Percentiles rank a stretch among this genome's conserved stretches.
Evolutionary conservation across 1,284 basidiomycete species (phyloP).

Genomic region (Butyriboletus regius): DNA sequence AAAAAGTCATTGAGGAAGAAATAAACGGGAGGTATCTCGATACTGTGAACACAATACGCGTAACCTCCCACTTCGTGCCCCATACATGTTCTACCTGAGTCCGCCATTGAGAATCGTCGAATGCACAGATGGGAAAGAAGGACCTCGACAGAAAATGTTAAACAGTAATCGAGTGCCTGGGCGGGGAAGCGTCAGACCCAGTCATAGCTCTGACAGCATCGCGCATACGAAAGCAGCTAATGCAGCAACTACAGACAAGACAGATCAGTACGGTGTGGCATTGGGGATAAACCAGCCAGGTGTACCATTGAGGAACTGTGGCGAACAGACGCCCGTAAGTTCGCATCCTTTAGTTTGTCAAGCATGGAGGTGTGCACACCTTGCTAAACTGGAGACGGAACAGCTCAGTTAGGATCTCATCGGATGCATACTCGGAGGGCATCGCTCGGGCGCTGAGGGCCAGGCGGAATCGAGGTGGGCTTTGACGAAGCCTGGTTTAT

Average conservation of each 20-base stretch:
- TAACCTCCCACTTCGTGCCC: constrained; percentile 20
- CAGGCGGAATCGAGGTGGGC: neutral
- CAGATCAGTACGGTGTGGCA: neutral
- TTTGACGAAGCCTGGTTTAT: neutral
- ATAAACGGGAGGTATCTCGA: constrained; percentile 25
- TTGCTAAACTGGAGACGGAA: constrained; percentile 18
- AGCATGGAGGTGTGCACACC: constrained; percentile 6
- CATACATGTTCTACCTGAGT: constrained; percentile 21
- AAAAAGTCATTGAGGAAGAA: constrained; percentile 12
- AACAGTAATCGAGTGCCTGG: constrained; percentile 18
- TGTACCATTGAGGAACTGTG: constrained; percentile 22
- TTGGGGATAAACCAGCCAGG: neutral
- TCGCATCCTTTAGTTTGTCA: neutral
- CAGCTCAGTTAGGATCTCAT: constrained; percentile 5
- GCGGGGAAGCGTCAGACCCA: neutral
- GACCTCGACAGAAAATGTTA: constrained; percentile 21
- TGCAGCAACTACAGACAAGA: constrained; percentile 15
- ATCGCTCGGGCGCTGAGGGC: constrained; percentile 5
- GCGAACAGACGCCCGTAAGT: neutral
- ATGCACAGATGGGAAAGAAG: neutral
- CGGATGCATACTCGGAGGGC: neutral
- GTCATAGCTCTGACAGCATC: neutral
- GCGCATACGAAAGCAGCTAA: constrained; percentile 18
- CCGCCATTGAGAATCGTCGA: neutral
- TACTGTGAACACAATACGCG: constrained; percentile 24